phyloP scores from a whole-genome alignment of 2,329 filamentous ascomycete genomes.

The Dactylellina haptotyla region DNA sequence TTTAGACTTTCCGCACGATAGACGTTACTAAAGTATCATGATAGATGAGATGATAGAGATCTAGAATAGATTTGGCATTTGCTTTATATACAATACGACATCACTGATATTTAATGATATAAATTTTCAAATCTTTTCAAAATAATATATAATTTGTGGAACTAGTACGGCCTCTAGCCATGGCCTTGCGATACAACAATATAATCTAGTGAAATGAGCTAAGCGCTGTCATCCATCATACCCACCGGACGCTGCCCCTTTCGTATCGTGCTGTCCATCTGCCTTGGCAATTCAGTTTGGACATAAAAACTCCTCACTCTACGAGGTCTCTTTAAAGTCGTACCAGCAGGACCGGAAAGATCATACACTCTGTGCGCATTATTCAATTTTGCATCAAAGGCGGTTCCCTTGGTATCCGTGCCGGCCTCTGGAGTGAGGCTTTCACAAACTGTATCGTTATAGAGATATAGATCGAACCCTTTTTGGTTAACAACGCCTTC shows the following conservation, averaged over 20 bases:
- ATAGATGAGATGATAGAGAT: too few species aligned
- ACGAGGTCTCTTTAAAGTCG: constrained; percentile 19
- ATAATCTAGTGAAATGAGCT: too few species aligned
- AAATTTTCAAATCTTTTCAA: too few species aligned
- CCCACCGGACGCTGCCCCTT: constrained; percentile 18
- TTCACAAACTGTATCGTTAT: constrained; percentile 39
- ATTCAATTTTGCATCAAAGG: constrained; percentile 11
- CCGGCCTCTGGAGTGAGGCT: constrained; percentile 4
- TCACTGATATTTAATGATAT: too few species aligned
- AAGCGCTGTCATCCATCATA: not conserved
- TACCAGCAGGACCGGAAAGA: constrained; percentile 18
- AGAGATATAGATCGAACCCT: constrained; percentile 21
- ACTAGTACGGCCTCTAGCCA: too few species aligned
- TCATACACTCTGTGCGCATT: constrained; percentile 21
- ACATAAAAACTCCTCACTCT: constrained; percentile 46
- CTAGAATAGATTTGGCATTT: too few species aligned
- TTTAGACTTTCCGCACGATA: not conserved
- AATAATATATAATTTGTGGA: too few species aligned
- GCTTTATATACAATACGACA: too few species aligned
- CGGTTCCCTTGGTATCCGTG: not conserved
- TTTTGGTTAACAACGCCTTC: constrained; percentile 30
- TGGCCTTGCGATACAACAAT: too few species aligned
- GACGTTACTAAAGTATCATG: too few species aligned
- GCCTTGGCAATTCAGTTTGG: constrained; percentile 13
- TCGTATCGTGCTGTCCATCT: constrained; percentile 1